These are phyloP conservation scores for Ramalina intermedia DNA, from an alignment of 495 filamentous ascomycete genomes.

Conservation along the genomic window DNA sequence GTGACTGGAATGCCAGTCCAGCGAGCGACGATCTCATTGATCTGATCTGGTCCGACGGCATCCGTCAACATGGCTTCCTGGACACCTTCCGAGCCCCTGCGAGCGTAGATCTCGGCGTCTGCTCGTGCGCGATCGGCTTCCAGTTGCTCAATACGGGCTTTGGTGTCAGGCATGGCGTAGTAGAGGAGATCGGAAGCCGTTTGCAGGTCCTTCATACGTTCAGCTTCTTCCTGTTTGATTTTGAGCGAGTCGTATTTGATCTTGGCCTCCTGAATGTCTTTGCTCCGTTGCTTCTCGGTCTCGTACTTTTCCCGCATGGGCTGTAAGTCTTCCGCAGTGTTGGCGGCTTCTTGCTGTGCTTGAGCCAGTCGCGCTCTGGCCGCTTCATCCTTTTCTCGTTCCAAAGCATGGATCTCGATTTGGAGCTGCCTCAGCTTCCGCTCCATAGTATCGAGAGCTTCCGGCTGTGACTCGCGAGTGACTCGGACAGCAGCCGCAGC, in stretches of 20 bases:
- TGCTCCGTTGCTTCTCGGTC: conserved; percentile 71
- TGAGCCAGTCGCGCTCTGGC: conserved; percentile 64
- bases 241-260: conserved; percentile 79
- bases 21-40: conserved; percentile 92
- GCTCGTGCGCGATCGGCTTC: conserved; percentile 65
- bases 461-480: conserved; percentile 87
- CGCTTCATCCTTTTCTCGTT: conserved; percentile 87
- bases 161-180: conserved; percentile 90
- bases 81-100: conserved; percentile 33
- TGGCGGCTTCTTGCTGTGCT: conserved; percentile 80
- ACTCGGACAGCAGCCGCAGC: conserved; percentile 90
- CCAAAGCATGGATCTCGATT: conserved; percentile 91
- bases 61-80: conserved; percentile 68
- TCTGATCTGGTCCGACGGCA: conserved; percentile 90
- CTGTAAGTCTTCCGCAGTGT: conserved; percentile 78
- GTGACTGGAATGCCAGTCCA: conserved; percentile 98
- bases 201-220: conserved; percentile 63
- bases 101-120: conserved; percentile 57
- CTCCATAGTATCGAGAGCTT: conserved; percentile 84
- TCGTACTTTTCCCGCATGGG: conserved; percentile 94
- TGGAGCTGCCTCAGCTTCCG: conserved; percentile 75
- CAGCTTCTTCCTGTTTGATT: conserved; percentile 84
- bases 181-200: conserved; percentile 87
- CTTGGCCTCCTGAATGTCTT: conserved; percentile 90
- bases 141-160: conserved; percentile 59